These are phyloP conservation scores for Candida ficus DNA, from an alignment of 805 yeast genomes.

Conservation along the genomic window DNA sequence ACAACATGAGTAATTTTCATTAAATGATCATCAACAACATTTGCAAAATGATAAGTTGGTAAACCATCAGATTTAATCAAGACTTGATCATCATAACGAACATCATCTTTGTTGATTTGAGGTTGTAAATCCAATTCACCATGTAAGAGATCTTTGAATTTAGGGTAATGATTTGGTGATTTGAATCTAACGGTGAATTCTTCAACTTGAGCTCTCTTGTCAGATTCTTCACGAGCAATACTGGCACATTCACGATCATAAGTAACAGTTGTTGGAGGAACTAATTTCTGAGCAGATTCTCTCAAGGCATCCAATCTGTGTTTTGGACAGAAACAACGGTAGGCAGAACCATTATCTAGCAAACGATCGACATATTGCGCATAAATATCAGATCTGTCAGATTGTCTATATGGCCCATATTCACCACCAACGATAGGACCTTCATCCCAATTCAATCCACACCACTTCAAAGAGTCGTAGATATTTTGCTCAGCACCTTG, in stretches of 20 bases:
- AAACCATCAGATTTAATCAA: constrained; percentile 87
- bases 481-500: constrained; percentile 80
- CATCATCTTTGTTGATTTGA: constrained; percentile 63
- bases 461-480: constrained; percentile 71
- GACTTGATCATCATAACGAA: constrained; percentile 85
- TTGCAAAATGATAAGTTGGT: constrained; percentile 97
- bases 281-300: constrained; percentile 64
- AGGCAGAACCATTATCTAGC: constrained; percentile 66
- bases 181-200: constrained; percentile 65
- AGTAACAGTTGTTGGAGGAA: constrained; percentile 88
- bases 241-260: constrained; percentile 80
- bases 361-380: constrained; percentile 50
- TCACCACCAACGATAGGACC: constrained; percentile 50
- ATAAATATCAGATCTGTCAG: constrained; percentile 70
- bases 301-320: constrained; percentile 66
- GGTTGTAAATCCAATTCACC: constrained; percentile 76
- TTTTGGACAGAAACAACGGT: constrained; percentile 81
- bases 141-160: constrained; percentile 68
- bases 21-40: constrained; percentile 88
- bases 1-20: constrained; percentile 93
- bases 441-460: constrained; percentile 73
- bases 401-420: constrained; percentile 78
- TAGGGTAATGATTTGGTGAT: constrained; percentile 67
- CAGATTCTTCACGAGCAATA: constrained; percentile 36
- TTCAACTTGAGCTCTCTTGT: constrained; percentile 29